Evolutionary conservation across 345 rosid species (phyloP).

Genomic region (Clausena lansium): DNA sequence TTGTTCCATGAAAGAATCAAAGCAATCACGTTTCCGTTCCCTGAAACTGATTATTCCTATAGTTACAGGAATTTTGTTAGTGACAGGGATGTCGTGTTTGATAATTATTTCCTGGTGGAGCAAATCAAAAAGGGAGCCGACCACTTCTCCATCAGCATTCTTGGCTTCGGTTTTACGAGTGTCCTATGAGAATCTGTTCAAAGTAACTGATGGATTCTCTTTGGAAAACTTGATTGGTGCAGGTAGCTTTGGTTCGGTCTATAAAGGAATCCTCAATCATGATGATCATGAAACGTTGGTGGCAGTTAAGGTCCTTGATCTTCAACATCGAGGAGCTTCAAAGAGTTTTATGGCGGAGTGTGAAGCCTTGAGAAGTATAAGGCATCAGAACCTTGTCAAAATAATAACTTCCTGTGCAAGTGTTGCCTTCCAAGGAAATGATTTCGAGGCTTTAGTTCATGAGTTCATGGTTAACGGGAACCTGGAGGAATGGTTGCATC

Average conservation of each 20-base stretch:
- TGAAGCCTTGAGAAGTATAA: constrained; percentile 18
- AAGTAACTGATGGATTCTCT: constrained; percentile 30
- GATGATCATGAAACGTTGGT: background rate
- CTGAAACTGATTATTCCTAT: background rate
- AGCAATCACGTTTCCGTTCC: background rate
- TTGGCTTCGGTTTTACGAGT: constrained; percentile 1
- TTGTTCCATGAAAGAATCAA: constrained; percentile 7
- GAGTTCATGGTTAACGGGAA: constrained; percentile 16
- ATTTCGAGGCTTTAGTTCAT: constrained; percentile 33
- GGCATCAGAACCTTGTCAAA: constrained; percentile 33
- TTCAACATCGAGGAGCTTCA: constrained; percentile 16
- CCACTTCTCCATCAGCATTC: background rate
- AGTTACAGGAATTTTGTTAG: background rate
- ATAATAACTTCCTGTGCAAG: constrained; percentile 26
- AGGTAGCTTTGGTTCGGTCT: constrained; percentile 29
- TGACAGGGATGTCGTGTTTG: background rate
- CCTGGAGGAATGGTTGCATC: constrained; percentile 17
- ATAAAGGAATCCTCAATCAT: constrained; percentile 19
- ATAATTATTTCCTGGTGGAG: background rate
- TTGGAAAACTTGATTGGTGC: constrained; percentile 19
- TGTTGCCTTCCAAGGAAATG: constrained; percentile 19
- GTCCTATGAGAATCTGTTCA: constrained; percentile 22
- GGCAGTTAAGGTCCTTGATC: constrained; percentile 6
- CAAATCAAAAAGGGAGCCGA: constrained; percentile 2
- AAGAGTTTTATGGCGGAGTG: constrained; percentile 32